Evolutionary conservation across 2,329 filamentous ascomycete genomes (phyloP).

Genomic region (Aspergillus quadrilineatus): DNA sequence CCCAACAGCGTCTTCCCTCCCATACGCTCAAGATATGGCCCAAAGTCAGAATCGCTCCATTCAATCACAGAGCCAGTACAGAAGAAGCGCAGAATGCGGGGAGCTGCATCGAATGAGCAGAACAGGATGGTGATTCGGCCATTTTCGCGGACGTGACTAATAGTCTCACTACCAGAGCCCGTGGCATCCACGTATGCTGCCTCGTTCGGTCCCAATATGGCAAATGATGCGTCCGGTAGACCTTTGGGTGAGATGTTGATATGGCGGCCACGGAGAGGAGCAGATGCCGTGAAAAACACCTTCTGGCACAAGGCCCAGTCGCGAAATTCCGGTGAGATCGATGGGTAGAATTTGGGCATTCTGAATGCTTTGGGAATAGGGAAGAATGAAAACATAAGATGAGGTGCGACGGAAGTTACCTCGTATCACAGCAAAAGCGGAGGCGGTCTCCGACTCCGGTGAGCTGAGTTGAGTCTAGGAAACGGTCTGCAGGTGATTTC

Average conservation of each 20-base stretch:
- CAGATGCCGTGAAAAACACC: conserved; percentile 73
- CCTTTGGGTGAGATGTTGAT: conserved; percentile 78
- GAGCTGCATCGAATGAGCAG: conserved; percentile 60
- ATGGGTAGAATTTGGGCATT: conserved; percentile 63
- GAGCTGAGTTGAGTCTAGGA: neutral
- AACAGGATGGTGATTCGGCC: conserved; percentile 74
- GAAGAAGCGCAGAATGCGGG: conserved; percentile 65
- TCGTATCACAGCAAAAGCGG: neutral
- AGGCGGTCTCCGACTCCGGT: conserved; percentile 5
- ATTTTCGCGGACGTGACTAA: conserved; percentile 74
- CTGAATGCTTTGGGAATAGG: neutral
- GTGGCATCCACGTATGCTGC: conserved; percentile 72
- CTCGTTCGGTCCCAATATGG: conserved; percentile 58
- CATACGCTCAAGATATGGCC: conserved; percentile 47
- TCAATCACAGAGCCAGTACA: conserved; percentile 61
- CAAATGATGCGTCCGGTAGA: conserved; percentile 61
- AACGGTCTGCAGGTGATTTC: neutral
- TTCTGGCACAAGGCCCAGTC: conserved; percentile 67
- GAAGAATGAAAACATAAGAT: neutral
- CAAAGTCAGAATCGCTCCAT: conserved; percentile 55
- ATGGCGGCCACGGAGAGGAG: conserved; percentile 65
- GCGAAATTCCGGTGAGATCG: conserved; percentile 56
- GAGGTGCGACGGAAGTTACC: neutral
- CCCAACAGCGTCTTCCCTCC: conserved; percentile 46
- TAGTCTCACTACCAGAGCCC: conserved; percentile 73